Conservation (phyloP, 164 flowering plant species). For the Liriodendron chinense region DNA sequence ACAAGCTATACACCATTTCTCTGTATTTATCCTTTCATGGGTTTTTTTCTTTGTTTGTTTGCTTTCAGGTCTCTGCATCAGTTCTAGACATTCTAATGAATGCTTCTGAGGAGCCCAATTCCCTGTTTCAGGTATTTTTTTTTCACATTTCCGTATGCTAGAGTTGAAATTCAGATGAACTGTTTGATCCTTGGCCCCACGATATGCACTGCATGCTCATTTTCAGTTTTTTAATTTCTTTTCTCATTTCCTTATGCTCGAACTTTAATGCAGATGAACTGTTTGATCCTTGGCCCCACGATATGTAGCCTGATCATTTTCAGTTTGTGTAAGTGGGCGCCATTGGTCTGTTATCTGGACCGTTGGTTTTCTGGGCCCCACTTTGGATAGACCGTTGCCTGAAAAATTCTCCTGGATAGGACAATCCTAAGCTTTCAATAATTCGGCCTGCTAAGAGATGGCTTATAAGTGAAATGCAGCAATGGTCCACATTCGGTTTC, state of each 20-base stretch:
- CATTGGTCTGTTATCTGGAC: background rate
- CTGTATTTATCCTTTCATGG: background rate
- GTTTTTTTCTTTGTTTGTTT: too few relatives aligned
- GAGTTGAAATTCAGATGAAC: background rate
- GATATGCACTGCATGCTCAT: background rate
- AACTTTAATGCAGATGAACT: background rate
- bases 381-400: background rate
- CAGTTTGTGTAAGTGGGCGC: background rate
- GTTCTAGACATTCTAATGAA: conserved; percentile 78
- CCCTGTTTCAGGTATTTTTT: conserved; percentile 70
- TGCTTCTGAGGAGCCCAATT: conserved; percentile 63
- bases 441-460: too few relatives aligned
- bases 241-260: background rate
- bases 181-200: background rate
- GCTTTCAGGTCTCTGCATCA: conserved; percentile 60
- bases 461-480: background rate
- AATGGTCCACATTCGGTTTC: background rate
- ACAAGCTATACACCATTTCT: background rate
- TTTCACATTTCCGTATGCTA: background rate
- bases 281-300: background rate
- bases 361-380: background rate
- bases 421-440: too few relatives aligned
- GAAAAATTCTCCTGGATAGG: background rate
- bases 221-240: background rate
- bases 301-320: background rate